Evolutionary conservation across 352 stramenopile species (phyloP).

Genomic region (Phytophthora cryptogea): DNA sequence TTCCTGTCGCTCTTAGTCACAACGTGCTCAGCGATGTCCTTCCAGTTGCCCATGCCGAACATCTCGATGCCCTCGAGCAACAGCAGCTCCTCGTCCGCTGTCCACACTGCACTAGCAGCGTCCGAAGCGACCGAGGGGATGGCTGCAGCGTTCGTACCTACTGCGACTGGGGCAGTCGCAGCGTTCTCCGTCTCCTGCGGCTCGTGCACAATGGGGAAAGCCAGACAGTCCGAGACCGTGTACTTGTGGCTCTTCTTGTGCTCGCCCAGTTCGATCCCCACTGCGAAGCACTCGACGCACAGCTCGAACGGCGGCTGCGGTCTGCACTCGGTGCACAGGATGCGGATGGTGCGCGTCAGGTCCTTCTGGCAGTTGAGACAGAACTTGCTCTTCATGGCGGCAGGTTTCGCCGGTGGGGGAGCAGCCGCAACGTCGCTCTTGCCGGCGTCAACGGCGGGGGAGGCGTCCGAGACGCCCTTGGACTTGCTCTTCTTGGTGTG

Average conservation of each 20-base stretch:
- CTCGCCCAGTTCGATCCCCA: slow-evolving; percentile 73
- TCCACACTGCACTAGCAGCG: slow-evolving; percentile 73
- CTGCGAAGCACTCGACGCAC: slow-evolving; percentile 96
- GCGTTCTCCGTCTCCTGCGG: slow-evolving; percentile 18
- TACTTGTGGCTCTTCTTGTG: slow-evolving; percentile 87
- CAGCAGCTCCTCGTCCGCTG: slow-evolving; percentile 94
- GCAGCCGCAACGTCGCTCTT: slow-evolving; percentile 16
- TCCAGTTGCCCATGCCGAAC: slow-evolving; percentile 98
- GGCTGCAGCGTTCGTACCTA: slow-evolving; percentile 26
- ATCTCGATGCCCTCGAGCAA: slow-evolving; percentile 96
- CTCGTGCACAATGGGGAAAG: slow-evolving; percentile 75
- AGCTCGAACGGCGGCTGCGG: slow-evolving; percentile 70
- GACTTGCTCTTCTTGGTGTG: slow-evolving; percentile 41
- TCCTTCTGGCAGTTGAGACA: slow-evolving; percentile 90
- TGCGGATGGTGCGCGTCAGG: slow-evolving; percentile 82
- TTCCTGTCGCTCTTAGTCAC: slow-evolving; percentile 87
- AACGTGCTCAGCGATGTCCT: slow-evolving; percentile 90
- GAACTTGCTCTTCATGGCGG: slow-evolving; percentile 67
- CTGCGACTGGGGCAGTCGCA: slow-evolving; percentile 8
- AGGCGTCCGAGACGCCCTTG: slow-evolving; percentile 1
- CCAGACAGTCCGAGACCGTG: slow-evolving; percentile 81
- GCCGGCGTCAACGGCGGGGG: background rate
- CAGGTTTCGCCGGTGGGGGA: slow-evolving; percentile 29
- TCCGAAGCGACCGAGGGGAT: slow-evolving; percentile 11
- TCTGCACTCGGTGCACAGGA: slow-evolving; percentile 80